A percentile compares a stretch with the other conserved stretches of the same genome.
phyloP scores from a whole-genome alignment of 352 stramenopile genomes.

The Phytophthora citricola region DNA sequence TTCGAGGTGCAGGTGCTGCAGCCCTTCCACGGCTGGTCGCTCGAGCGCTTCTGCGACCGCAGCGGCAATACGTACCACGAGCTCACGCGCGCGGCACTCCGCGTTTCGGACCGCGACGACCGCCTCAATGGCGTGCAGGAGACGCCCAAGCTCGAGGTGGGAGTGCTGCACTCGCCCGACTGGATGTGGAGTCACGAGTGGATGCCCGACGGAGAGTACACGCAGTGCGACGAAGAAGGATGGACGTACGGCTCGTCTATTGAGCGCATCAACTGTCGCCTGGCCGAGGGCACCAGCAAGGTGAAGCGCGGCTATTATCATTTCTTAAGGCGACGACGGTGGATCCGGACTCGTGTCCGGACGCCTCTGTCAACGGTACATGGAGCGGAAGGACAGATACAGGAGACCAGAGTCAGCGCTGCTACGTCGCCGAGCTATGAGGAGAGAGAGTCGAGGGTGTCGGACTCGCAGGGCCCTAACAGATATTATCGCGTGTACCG shows the following conservation, averaged over 20 bases:
- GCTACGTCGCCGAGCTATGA: conserved; percentile 1
- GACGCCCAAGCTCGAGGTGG: conserved; percentile 55
- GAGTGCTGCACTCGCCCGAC: conserved; percentile 62
- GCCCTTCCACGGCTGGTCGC: conserved; percentile 82
- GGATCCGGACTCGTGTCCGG: conserved; percentile 81
- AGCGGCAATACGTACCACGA: conserved; percentile 72
- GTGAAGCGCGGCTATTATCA: conserved; percentile 82
- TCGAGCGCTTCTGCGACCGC: conserved; percentile 84
- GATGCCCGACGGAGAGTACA: conserved; percentile 79
- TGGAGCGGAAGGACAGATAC: background rate
- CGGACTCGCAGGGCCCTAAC: conserved; percentile 2
- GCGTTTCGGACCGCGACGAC: conserved; percentile 51
- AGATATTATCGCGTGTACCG: conserved; percentile 79
- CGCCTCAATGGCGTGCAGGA: conserved; percentile 57
- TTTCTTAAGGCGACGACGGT: conserved; percentile 75
- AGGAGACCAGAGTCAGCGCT: background rate
- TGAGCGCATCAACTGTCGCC: conserved; percentile 78
- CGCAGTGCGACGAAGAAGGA: conserved; percentile 84
- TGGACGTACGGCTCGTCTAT: conserved; percentile 90
- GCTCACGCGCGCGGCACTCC: conserved; percentile 60
- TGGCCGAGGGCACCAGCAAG: conserved; percentile 80
- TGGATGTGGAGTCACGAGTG: conserved; percentile 89
- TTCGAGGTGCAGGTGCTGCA: conserved; percentile 88
- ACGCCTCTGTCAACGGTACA: conserved; percentile 42
- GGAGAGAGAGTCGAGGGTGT: conserved; percentile 8